phyloP scores from a whole-genome alignment of 768 basidiomycete species.

The Leccinum disarticulatum region DNA sequence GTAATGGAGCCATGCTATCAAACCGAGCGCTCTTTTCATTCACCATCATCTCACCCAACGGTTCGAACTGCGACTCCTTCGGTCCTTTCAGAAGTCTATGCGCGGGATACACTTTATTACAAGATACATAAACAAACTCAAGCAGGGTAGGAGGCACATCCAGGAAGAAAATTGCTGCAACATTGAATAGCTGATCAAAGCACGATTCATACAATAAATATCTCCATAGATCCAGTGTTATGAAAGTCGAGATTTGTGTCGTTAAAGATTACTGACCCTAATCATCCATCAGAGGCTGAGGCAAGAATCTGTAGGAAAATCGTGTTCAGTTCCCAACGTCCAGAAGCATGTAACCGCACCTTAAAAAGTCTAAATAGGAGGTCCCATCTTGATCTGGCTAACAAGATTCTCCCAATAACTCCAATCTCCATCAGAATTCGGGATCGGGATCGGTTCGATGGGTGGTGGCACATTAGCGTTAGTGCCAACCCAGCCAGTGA shows the following conservation, averaged over 20 bases:
- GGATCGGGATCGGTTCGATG: constrained; percentile 45
- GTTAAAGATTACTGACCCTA: constrained; percentile 4
- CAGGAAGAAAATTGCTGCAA: constrained; percentile 1
- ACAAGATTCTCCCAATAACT: constrained; percentile 81
- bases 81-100: background rate
- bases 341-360: background rate
- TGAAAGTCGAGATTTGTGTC: constrained; percentile 11
- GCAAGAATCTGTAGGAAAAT: background rate
- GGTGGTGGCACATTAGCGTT: constrained; percentile 37
- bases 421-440: constrained; percentile 67
- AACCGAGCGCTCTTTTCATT: background rate
- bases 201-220: constrained; percentile 8
- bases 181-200: constrained; percentile 5
- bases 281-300: background rate
- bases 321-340: background rate
- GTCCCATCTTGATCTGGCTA: constrained; percentile 46
- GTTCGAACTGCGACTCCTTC: background rate
- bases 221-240: background rate
- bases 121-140: background rate
- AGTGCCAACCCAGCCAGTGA: constrained; percentile 57
- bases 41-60: background rate
- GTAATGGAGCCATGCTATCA: background rate
- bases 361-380: constrained; percentile 25
- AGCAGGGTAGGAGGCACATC: background rate
- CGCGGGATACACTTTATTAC: background rate